Evolutionary conservation across 331 rosid genomes (phyloP), one percentile per base, ranked within the genome.

Genomic region (Rhamnella rubrinervis): DNA sequence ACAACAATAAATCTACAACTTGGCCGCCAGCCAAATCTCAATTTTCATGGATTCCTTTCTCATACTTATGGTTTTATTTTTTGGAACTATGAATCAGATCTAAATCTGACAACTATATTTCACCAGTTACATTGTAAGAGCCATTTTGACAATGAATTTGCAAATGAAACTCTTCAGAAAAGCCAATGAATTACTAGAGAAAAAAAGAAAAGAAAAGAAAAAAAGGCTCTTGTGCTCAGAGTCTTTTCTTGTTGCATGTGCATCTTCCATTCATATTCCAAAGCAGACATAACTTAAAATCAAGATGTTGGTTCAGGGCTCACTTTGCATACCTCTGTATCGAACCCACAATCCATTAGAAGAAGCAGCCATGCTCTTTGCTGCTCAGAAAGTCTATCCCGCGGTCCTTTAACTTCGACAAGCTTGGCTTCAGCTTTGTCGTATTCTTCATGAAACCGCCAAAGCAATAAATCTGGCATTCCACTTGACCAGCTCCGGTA

Each of bases 381-480:
- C 89, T 88, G 97, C 78, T 93, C 98, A 2, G 98, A 93, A 75
- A 93, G 97, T 51, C 84, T 79, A 68, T 93, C 98, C 76, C 75
- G 84, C 21, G 97, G 96, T 67, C 98, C 97, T 83, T 93, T 93
- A 46, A 93, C 98, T 84, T 93, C 98, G 28, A 91, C 98, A 75
- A 93, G 96, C 85, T 88, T 93, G 55, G 97, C 96, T 84, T 93
- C 96, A 56, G 92, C 97, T 8, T 86, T 70, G 82, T 85, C 68
- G 82, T 87, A 87, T 56, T 82, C 78, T 38, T 88, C 88, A 59
- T 82, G 70, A 77, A 93, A 93, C 59, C 98, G 97, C 98, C 98
- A 93, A 16, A 93, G 82, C 76, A 93, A 80, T 77, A 93, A 84
- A 76, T 93, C 97, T 31, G 98, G 97, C 98, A 93, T 93, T 73